Evolutionary conservation across 352 stramenopile genomes (phyloP).

Genomic region (Aphanomyces invadans): DNA sequence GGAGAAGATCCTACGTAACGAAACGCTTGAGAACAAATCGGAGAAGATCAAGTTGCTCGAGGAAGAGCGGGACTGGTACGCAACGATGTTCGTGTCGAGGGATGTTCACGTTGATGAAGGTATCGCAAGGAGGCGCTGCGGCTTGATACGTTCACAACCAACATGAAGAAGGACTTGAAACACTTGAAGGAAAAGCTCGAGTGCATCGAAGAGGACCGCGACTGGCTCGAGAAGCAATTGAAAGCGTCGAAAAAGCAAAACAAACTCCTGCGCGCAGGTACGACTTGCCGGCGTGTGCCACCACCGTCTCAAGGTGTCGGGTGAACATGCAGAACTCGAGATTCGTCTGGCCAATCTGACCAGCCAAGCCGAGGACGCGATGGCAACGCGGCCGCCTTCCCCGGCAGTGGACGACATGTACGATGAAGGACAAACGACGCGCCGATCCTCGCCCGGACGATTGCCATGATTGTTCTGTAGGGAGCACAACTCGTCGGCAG

Average conservation of each 20-base stretch:
- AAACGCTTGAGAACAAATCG: conserved; percentile 78
- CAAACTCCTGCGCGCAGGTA: conserved; percentile 79
- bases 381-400: neutral
- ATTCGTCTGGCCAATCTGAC: conserved; percentile 22
- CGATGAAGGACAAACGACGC: neutral
- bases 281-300: no score
- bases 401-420: conserved; percentile 5
- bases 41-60: conserved; percentile 91
- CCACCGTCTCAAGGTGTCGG: neutral
- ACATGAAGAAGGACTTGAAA: conserved; percentile 89
- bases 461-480: neutral
- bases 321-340: conserved; percentile 5
- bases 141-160: conserved; percentile 85
- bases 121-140: conserved; percentile 87
- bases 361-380: neutral
- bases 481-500: conserved; percentile 1
- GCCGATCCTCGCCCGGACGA: no score
- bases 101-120: neutral
- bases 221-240: conserved; percentile 89
- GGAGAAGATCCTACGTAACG: conserved; percentile 84
- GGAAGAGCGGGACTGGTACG: conserved; percentile 86
- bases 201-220: conserved; percentile 85
- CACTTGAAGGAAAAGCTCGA: conserved; percentile 89
- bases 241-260: conserved; percentile 93
- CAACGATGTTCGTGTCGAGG: neutral